A percentile compares a stretch with the other conserved stretches of the same genome.
Evolutionary conservation across 2,329 filamentous ascomycete genomes (phyloP).

Genomic region (Huntiella decipiens): DNA sequence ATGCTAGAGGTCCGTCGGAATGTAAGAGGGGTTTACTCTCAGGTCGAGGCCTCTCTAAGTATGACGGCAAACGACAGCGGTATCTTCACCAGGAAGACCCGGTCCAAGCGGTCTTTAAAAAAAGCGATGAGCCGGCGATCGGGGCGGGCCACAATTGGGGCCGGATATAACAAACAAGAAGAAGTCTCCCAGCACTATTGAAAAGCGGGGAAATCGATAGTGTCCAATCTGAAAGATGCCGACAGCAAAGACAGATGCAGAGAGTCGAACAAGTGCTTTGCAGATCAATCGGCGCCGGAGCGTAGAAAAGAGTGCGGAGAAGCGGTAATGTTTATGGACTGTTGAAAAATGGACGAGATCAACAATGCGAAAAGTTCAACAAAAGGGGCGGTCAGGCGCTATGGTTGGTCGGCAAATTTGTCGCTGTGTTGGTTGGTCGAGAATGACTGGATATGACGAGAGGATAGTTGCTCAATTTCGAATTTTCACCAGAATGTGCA

Average conservation of each 20-base stretch:
- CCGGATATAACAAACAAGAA: neutral
- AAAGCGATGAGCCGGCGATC: neutral
- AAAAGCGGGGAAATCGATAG: neutral
- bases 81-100: slow-evolving; percentile 11
- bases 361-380: neutral
- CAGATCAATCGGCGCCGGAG: slow-evolving; percentile 7
- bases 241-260: neutral
- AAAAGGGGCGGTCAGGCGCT: neutral
- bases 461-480: neutral
- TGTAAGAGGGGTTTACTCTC: neutral
- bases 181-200: neutral
- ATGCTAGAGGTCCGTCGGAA: neutral
- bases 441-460: neutral
- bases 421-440: no score
- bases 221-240: neutral
- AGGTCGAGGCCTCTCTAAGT: neutral
- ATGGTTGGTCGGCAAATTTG: neutral
- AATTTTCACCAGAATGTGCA: neutral
- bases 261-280: neutral
- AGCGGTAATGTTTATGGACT: neutral
- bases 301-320: neutral
- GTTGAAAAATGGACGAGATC: no score
- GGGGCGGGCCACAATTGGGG: no score
- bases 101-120: slow-evolving; percentile 1
- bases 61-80: slow-evolving; percentile 5